phyloP scores from a whole-genome alignment of 352 stramenopile species.

The Aphanomyces stellatus region DNA sequence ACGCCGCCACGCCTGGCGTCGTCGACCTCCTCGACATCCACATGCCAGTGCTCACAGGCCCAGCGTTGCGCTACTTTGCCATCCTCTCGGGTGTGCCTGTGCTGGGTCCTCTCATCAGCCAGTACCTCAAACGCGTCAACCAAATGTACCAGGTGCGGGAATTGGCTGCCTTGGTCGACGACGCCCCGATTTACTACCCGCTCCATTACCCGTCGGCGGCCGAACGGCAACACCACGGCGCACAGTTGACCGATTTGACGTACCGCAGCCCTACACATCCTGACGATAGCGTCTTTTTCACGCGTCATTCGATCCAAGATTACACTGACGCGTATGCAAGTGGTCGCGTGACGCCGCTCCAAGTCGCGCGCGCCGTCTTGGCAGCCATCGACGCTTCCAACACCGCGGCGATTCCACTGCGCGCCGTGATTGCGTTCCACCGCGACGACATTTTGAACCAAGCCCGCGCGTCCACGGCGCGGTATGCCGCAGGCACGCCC shows the following conservation, averaged over 20 bases:
- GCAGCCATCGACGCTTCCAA: conserved; percentile 42
- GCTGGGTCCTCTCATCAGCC: conserved; percentile 39
- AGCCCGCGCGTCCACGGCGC: conserved; percentile 49
- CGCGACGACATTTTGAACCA: conserved; percentile 64
- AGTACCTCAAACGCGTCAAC: conserved; percentile 32
- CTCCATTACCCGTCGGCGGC: conserved; percentile 18
- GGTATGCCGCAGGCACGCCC: conserved; percentile 51
- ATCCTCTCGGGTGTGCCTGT: conserved; percentile 37
- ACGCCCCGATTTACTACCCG: conserved; percentile 70
- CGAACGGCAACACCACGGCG: conserved; percentile 21
- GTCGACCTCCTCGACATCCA: conserved; percentile 38
- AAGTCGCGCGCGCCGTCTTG: conserved; percentile 58
- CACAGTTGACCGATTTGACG: conserved; percentile 29
- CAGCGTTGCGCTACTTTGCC: conserved; percentile 24
- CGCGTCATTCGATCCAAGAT: conserved; percentile 57
- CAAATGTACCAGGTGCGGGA: conserved; percentile 45
- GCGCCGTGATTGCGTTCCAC: conserved; percentile 66
- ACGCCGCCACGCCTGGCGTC: not conserved
- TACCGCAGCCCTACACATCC: not conserved
- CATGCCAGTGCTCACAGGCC: conserved; percentile 36
- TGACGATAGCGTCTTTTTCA: conserved; percentile 26
- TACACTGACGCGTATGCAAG: conserved; percentile 50
- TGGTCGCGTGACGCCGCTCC: conserved; percentile 41
- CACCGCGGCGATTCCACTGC: conserved; percentile 37
- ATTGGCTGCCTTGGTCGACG: conserved; percentile 37